Base-by-base conservation (phyloP, 441 rosid species). In the Erodium trifolium region DNA sequence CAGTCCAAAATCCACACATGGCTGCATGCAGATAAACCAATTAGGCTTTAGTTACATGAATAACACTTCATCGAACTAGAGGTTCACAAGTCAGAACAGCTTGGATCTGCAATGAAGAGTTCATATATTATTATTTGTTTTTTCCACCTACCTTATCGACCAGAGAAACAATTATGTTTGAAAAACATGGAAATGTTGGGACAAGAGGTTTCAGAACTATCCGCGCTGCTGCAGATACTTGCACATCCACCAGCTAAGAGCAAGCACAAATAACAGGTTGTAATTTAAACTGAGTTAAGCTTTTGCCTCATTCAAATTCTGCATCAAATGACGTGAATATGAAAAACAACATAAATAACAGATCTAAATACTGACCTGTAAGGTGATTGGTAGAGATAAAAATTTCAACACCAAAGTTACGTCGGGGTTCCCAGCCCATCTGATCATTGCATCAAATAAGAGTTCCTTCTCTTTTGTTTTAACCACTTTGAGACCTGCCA, bases 361-460 rank as follows among this genome's bases (percentile, higher is more conserved):
- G 62, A 5, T 55, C 8, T 14, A 4, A n/a, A 55, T 73, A 65
- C 75, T 69, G 13, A 83, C 85, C 83, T 83, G 83, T 55, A 72
- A 19, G 14, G 77, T 72, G 41, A 77, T 57, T 39, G 63, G 65
- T 13, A 82, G 31, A 31, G 74, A 72, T 23, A 72, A 45, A 8
- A 80, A 29, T 34, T 68, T 77, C 72, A 78, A 66, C 63, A 41
- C 75, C 65, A 84, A 31, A 19, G 76, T 69, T 51, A 84, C 67
- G 76, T 80, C 75, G 17, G 84, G 82, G 67, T 84, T 84, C 68
- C 82, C 83, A n/a, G 83, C 85, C 83, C 83, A 80, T 70, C 77
- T 76, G 49, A 81, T 23, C 0, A 49, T 71, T 16, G 84, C 78
- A 65, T 84, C 81, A 39, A 82, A 66, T 49, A 76, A 70, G 63